Evolutionary conservation across 2,329 filamentous ascomycete genomes (phyloP).

Genomic region (Myriangium duriaei): DNA sequence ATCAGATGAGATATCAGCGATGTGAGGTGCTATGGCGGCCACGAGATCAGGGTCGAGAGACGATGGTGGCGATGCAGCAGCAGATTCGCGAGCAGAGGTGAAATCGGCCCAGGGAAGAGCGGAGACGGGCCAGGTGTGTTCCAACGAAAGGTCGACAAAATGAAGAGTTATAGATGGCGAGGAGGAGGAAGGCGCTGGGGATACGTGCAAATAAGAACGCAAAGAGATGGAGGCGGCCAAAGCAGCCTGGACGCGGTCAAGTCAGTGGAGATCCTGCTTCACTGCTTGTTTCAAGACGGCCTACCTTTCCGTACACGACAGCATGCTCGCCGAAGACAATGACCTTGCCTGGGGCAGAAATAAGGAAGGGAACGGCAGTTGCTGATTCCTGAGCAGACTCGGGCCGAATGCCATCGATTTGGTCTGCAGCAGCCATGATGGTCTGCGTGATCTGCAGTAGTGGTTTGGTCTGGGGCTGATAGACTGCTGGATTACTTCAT

Average conservation of each 20-base stretch:
- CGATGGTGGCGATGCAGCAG: conserved; percentile 43
- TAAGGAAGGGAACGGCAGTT: conserved; percentile 64
- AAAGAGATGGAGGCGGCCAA: conserved; percentile 92
- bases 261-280: too few relatives aligned
- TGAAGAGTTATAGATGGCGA: conserved; percentile 59
- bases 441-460: too few relatives aligned
- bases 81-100: conserved; percentile 53
- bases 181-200: conserved; percentile 22
- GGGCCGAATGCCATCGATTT: background rate
- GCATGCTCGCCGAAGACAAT: conserved; percentile 97
- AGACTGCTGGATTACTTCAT: too few relatives aligned
- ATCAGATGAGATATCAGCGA: conserved; percentile 55
- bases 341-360: conserved; percentile 93
- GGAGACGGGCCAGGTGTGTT: conserved; percentile 91
- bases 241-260: conserved; percentile 48
- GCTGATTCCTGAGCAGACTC: background rate
- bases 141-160: conserved; percentile 81
- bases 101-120: conserved; percentile 79
- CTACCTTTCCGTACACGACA: conserved; percentile 89
- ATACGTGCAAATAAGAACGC: conserved; percentile 91
- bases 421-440: too few relatives aligned
- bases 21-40: conserved; percentile 66
- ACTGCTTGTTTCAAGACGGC: conserved; percentile 12
- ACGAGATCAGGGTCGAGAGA: conserved; percentile 72
- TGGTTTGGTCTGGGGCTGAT: too few relatives aligned